phyloP scores from a whole-genome alignment of 768 basidiomycete species.

The Daedaleopsis nitida region DNA sequence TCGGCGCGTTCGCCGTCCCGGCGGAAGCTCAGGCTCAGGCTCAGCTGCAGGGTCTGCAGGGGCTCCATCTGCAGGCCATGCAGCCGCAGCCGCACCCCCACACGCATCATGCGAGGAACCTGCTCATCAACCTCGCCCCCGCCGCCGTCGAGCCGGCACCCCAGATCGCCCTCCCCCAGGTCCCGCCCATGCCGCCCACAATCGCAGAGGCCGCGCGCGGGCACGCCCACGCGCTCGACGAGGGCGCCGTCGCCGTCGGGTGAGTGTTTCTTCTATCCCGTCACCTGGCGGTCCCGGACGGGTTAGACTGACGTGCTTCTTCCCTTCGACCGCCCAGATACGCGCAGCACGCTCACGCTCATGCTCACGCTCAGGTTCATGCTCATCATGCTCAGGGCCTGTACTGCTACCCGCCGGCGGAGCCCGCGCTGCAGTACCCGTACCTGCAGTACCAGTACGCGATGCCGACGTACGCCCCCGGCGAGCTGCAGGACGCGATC shows the following conservation, averaged over 20 bases:
- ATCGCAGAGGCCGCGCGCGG: no score
- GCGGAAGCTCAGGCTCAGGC: slow-evolving; percentile 10
- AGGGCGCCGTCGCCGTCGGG: slow-evolving; percentile 9
- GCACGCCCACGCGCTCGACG: background rate
- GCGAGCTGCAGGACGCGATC: slow-evolving; percentile 2
- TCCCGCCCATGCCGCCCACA: slow-evolving; percentile 15
- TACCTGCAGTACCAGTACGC: slow-evolving; percentile 17
- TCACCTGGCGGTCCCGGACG: background rate
- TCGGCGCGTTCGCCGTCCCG: background rate
- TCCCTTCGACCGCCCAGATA: slow-evolving; percentile 5
- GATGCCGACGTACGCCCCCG: background rate
- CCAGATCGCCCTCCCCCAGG: slow-evolving; percentile 18
- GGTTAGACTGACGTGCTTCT: background rate
- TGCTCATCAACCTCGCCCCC: slow-evolving; percentile 13
- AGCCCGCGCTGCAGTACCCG: slow-evolving; percentile 4
- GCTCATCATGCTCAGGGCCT: background rate
- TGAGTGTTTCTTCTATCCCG: background rate
- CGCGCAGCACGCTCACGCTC: background rate
- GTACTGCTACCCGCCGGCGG: slow-evolving; percentile 6
- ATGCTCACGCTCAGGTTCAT: no score
- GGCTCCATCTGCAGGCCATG: background rate
- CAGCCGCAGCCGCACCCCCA: no score
- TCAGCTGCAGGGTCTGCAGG: slow-evolving; percentile 3
- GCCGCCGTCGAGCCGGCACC: slow-evolving; percentile 6
- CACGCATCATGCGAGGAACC: background rate